These are phyloP conservation scores for Hypericum androsaemum DNA, from an alignment of 345 rosid genomes.

Conservation along the genomic window DNA sequence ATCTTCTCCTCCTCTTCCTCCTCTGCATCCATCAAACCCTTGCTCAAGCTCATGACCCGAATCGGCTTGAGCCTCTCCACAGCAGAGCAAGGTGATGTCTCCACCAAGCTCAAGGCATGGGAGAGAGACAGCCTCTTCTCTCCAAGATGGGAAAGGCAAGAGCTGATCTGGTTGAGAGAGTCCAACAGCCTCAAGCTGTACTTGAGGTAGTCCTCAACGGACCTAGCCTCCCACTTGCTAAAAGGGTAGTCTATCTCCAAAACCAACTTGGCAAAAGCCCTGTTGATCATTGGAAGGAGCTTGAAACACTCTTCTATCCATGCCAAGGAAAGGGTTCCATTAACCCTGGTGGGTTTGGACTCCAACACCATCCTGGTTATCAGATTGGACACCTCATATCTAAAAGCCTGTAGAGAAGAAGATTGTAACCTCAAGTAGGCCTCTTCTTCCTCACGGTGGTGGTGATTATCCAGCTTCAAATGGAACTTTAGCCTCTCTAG, in stretches of 20 bases:
- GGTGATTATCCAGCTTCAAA: constrained; percentile 3
- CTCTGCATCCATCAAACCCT: constrained; percentile 10
- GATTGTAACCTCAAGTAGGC: constrained; percentile 13
- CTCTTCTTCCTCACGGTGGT: constrained; percentile 6
- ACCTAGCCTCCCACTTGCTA: constrained; percentile 33
- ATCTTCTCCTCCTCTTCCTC: constrained; percentile 4
- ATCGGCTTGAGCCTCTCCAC: constrained; percentile 26
- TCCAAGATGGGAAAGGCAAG: constrained; percentile 34
- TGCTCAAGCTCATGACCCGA: constrained; percentile 12
- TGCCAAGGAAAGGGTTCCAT: constrained; percentile 22
- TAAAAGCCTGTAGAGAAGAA: constrained; percentile 27
- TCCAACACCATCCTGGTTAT: constrained; percentile 20
- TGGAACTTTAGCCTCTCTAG: constrained; percentile 4
- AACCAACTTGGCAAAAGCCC: constrained; percentile 41
- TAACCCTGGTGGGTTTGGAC: constrained; percentile 21
- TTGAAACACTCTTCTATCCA: constrained; percentile 40
- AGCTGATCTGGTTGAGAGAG: constrained; percentile 34
- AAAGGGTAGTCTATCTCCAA: constrained; percentile 36
- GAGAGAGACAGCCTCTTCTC: constrained; percentile 31
- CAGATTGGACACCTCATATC: constrained; percentile 20
- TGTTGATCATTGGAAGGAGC: constrained; percentile 31
- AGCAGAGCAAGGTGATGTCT: constrained; percentile 29
- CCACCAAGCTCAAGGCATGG: constrained; percentile 35
- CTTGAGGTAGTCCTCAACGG: constrained; percentile 36
- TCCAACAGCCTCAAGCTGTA: constrained; percentile 39